A percentile compares a stretch with the other conserved stretches of the same genome.
Evolutionary conservation across 371 early-diverging fungal species (phyloP).

Genomic region (Globomyces sp.): DNA sequence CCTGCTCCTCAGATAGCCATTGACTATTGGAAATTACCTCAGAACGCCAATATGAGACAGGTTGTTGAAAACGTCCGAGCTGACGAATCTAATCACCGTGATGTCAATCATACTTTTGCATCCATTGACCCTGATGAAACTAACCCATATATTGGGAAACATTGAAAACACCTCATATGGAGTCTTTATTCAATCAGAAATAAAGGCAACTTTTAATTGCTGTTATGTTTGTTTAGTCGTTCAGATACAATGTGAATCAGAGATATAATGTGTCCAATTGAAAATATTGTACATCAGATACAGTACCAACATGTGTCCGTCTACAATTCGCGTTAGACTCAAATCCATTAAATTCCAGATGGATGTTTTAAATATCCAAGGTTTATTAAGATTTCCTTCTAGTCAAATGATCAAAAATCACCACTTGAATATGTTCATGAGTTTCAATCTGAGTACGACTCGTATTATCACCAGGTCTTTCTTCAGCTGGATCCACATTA

Average conservation of each 20-base stretch:
- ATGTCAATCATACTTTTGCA: conserved; percentile 90
- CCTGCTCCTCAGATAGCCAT: conserved; percentile 70
- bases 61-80: conserved; percentile 94
- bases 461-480: conserved; percentile 53
- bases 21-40: conserved; percentile 87
- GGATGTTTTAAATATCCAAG: not conserved
- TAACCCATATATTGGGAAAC: conserved; percentile 23
- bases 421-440: conserved; percentile 54
- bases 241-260: too few relatives aligned
- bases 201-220: too few relatives aligned
- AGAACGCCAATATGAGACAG: conserved; percentile 81
- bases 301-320: too few relatives aligned
- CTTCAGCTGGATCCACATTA: conserved; percentile 55
- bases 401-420: conserved; percentile 57
- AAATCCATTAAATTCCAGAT: too few relatives aligned
- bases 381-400: conserved; percentile 43
- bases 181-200: too few relatives aligned
- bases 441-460: conserved; percentile 44
- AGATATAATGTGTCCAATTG: too few relatives aligned
- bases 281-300: too few relatives aligned
- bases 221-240: too few relatives aligned
- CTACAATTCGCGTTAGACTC: too few relatives aligned
- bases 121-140: conserved; percentile 42
- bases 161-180: too few relatives aligned
- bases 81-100: conserved; percentile 95